phyloP scores from a whole-genome alignment of 257 asterid species.

The Scutellaria barbata region DNA sequence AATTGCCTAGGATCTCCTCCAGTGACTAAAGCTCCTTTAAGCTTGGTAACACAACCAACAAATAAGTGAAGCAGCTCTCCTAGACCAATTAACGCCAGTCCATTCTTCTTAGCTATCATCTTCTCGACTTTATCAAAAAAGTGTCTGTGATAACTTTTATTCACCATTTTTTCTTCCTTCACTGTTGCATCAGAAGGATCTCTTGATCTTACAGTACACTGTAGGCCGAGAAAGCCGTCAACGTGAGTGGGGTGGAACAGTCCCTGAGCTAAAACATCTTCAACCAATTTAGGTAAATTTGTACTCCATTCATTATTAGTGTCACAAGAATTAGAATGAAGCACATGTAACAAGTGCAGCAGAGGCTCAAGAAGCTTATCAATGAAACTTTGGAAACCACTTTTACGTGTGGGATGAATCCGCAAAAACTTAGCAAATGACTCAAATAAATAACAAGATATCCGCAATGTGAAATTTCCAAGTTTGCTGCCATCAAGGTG shows the following conservation, averaged over 20 bases:
- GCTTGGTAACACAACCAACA: constrained; percentile 58
- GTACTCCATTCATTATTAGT: constrained; percentile 46
- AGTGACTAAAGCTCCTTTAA: constrained; percentile 51
- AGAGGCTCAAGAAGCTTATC: constrained; percentile 83
- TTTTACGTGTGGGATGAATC: constrained; percentile 77
- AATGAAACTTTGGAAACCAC: constrained; percentile 66
- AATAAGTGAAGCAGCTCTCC: constrained; percentile 79
- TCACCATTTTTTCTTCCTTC: constrained; percentile 53
- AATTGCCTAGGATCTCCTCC: constrained; percentile 41
- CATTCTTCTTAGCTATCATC: constrained; percentile 59
- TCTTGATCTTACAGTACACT: constrained; percentile 58
- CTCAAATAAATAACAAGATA: constrained; percentile 65
- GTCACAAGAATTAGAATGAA: constrained; percentile 44
- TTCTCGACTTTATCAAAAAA: constrained; percentile 80
- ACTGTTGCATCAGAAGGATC: constrained; percentile 48
- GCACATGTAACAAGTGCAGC: constrained; percentile 55
- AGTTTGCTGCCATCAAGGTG: constrained; percentile 54
- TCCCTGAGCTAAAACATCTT: constrained; percentile 84
- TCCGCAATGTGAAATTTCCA: constrained; percentile 50
- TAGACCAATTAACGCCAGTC: constrained; percentile 60
- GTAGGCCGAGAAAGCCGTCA: constrained; percentile 74
- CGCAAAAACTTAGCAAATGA: constrained; percentile 78
- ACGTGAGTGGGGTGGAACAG: constrained; percentile 82
- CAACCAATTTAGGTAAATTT: constrained; percentile 52
- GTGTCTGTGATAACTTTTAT: constrained; percentile 88